Evolutionary conservation across 345 rosid species (phyloP).

Genomic region (Hypericum androsaemum): DNA sequence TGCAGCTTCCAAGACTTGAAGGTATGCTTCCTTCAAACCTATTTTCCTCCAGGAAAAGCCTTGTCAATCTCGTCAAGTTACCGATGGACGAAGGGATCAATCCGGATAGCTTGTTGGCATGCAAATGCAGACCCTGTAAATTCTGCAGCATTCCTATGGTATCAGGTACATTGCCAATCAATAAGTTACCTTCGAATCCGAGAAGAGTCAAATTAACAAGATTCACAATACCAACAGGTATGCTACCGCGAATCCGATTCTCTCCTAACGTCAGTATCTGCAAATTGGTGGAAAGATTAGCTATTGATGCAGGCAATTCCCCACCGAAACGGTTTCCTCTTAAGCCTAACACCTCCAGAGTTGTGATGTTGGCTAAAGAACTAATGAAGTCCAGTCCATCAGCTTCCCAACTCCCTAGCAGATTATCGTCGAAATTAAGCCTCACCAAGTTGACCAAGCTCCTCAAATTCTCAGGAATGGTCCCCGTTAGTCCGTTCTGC

Average conservation of each 20-base stretch:
- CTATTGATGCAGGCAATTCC: slow-evolving; percentile 17
- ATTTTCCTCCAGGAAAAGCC: slow-evolving; percentile 14
- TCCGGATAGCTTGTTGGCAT: slow-evolving; percentile 7
- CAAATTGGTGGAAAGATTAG: slow-evolving; percentile 15
- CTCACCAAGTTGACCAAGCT: slow-evolving; percentile 12
- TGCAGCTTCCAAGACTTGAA: slow-evolving; percentile 18
- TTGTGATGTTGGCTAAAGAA: slow-evolving; percentile 19
- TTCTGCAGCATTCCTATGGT: slow-evolving; percentile 9
- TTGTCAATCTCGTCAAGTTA: slow-evolving; percentile 9
- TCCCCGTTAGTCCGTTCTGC: slow-evolving; percentile 12
- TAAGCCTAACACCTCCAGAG: slow-evolving; percentile 17
- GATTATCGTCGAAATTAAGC: slow-evolving; percentile 19
- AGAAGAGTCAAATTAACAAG: slow-evolving; percentile 6
- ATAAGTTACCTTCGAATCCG: slow-evolving; percentile 14
- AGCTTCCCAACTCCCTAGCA: slow-evolving; percentile 13
- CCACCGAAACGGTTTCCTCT: slow-evolving; percentile 13
- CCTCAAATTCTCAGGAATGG: slow-evolving; percentile 10
- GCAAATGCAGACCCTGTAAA: slow-evolving; percentile 6
- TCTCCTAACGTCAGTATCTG: slow-evolving; percentile 1
- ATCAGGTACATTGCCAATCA: slow-evolving; percentile 14
- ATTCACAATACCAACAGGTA: slow-evolving; percentile 14
- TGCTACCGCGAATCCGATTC: slow-evolving; percentile 11
- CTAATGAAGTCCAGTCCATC: slow-evolving; percentile 18
- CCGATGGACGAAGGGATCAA: slow-evolving; percentile 21
- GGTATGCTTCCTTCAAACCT: slow-evolving; percentile 24